Percentiles rank a stretch among this genome's conserved stretches.
Evolutionary conservation across 2,329 filamentous ascomycete species (phyloP).

Genomic region (Aureobasidium mangrovei): DNA sequence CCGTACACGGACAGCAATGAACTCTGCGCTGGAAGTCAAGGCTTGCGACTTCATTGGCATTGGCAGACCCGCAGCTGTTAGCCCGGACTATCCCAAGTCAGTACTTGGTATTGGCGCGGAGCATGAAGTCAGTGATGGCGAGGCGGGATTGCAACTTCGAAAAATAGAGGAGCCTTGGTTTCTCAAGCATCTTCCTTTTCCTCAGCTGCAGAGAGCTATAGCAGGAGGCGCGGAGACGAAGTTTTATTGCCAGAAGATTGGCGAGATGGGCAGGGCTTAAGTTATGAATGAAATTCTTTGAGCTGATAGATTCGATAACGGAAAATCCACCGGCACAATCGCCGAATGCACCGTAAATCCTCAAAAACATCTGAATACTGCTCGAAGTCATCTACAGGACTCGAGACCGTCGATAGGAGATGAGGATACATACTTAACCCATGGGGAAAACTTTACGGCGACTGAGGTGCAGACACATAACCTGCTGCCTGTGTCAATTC

Average conservation of each 20-base stretch:
- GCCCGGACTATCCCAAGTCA: constrained; percentile 35
- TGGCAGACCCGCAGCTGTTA: constrained; percentile 37
- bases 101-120: constrained; percentile 24
- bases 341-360: no score
- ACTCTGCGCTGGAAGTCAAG: constrained; percentile 37
- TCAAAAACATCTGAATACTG: no score
- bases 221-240: not conserved
- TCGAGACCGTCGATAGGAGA: no score
- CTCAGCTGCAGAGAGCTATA: not conserved
- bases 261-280: constrained; percentile 7
- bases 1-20: constrained; percentile 44
- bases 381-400: no score
- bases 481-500: no score
- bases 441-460: no score
- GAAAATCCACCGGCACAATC: no score
- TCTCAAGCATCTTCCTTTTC: constrained; percentile 5
- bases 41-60: constrained; percentile 45
- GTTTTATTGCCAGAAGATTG: not conserved
- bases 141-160: constrained; percentile 13
- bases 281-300: not conserved
- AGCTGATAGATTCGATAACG: no score
- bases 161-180: constrained; percentile 14
- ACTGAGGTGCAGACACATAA: no score
- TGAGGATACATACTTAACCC: no score
- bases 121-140: constrained; percentile 21